These are phyloP conservation scores for Salix exigua DNA, from an alignment of 345 rosid genomes.

Conservation along the genomic window DNA sequence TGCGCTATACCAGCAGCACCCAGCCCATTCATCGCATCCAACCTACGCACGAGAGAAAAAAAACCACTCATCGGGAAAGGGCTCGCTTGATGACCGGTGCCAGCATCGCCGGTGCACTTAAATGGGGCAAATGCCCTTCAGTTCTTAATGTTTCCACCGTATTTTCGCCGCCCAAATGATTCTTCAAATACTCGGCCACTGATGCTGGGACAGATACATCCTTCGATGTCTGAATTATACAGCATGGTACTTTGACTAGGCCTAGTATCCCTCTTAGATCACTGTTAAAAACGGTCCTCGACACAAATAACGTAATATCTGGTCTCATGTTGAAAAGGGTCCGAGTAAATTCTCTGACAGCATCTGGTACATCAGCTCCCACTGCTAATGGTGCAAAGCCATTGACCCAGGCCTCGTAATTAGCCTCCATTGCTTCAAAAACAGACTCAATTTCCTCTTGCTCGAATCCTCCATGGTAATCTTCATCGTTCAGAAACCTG, in stretches of 20 bases:
- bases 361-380: conserved; percentile 76
- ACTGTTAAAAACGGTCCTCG: conserved; percentile 54
- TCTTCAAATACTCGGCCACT: conserved; percentile 57
- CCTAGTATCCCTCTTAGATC: conserved; percentile 73
- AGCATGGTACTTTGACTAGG: conserved; percentile 54
- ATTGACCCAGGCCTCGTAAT: conserved; percentile 75
- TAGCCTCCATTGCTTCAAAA: conserved; percentile 70
- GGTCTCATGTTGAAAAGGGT: conserved; percentile 92
- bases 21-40: neutral
- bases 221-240: conserved; percentile 63
- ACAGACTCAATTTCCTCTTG: conserved; percentile 55
- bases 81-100: conserved; percentile 67
- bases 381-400: conserved; percentile 73
- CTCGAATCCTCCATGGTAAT: conserved; percentile 79
- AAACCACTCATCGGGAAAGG: conserved; percentile 41
- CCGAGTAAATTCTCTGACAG: conserved; percentile 77
- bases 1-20: neutral
- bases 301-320: conserved; percentile 65
- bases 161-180: conserved; percentile 61
- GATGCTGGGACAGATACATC: conserved; percentile 66
- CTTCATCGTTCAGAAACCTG: conserved; percentile 42
- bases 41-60: neutral
- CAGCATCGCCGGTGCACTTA: conserved; percentile 63
- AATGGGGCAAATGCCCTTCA: conserved; percentile 85
- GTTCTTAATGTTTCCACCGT: conserved; percentile 60